phyloP scores from a whole-genome alignment of 2,329 filamentous ascomycete species.

The Aspergillus neoniger region DNA sequence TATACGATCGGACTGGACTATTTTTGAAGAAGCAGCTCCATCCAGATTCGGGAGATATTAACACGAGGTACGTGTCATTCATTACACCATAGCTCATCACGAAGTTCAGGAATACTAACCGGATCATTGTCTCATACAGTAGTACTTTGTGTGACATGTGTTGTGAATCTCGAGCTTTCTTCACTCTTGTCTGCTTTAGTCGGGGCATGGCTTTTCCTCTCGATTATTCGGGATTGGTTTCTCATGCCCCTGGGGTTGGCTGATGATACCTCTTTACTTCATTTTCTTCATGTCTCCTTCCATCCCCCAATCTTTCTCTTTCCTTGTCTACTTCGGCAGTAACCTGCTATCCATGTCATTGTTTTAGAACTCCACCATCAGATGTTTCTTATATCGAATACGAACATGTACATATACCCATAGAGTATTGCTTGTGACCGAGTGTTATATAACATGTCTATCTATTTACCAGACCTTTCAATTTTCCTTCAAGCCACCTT shows the following conservation, averaged over 20 bases:
- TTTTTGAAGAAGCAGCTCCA: background rate
- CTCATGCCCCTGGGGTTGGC: constrained; percentile 36
- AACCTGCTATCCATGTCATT: constrained; percentile 11
- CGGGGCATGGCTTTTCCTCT: constrained; percentile 49
- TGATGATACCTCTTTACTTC: background rate
- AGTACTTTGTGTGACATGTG: constrained; percentile 11
- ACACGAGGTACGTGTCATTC: background rate
- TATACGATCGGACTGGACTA: background rate
- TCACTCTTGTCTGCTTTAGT: constrained; percentile 36
- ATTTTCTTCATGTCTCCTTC: background rate
- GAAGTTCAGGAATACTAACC: background rate
- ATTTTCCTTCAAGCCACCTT: background rate
- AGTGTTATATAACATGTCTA: background rate
- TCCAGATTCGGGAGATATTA: background rate
- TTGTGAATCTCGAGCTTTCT: constrained; percentile 18
- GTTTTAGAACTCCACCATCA: constrained; percentile 13
- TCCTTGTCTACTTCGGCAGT: background rate
- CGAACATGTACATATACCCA: constrained; percentile 22
- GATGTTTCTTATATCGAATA: background rate
- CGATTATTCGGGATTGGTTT: constrained; percentile 44
- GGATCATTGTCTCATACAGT: background rate
- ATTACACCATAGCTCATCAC: background rate
- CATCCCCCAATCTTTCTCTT: background rate
- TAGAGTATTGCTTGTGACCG: constrained; percentile 12
- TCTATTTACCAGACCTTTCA: background rate